Base-by-base conservation (phyloP, 352 stramenopile genomes). In the Stramenopiles sp. region DNA sequence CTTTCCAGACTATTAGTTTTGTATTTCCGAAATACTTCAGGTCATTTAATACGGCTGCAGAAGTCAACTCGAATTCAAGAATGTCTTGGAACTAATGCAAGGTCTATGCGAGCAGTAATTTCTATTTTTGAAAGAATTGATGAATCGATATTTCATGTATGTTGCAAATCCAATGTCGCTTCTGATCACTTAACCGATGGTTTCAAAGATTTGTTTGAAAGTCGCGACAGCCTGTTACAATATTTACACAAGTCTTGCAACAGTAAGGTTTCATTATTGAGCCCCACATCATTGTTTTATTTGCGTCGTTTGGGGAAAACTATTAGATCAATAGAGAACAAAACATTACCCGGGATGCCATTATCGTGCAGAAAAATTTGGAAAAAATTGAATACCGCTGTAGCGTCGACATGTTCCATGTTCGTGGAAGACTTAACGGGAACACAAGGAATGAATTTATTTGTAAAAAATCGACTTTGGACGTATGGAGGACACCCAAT, bases 51-150 rank as follows among this genome's bases (percentile, higher is more conserved):
- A 35, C 31, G 53, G 35, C 4, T 71, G 6, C 2, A 35, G 6
- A 2, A 6, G 33, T 71, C 33, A 71, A 35, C 12, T 6, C 35
- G 2, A 33, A 6, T 71, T 35, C 35, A 31, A 71, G 35, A 71
- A 71, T 2, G 2, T 71, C 35, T 71, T 4, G 35, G 35, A 71
- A 71, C 53, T 6, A 71, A 33, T 33, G 33, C 35, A 35, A 31
- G 35, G 35, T 33, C 33, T 71, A 71, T 71, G 33, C 33, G 53
- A 6, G 35, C 2, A 2, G 2, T 33, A 6, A 2, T 71, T 4
- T 71, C 53, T 2, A 71, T 71, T 6, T 71, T 71, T 71, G 53
- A 71, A 6, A 71, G 35, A 71, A 71, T 71, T 6, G 35, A 71
- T 71, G 53, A 71, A 2, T 71, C 35, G n/a, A n/a, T n/a, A n/a